Evolutionary conservation across 1,284 basidiomycete species (phyloP), one percentile per base, ranked within the genome.

Genomic region (Sporisorium exsertum): DNA sequence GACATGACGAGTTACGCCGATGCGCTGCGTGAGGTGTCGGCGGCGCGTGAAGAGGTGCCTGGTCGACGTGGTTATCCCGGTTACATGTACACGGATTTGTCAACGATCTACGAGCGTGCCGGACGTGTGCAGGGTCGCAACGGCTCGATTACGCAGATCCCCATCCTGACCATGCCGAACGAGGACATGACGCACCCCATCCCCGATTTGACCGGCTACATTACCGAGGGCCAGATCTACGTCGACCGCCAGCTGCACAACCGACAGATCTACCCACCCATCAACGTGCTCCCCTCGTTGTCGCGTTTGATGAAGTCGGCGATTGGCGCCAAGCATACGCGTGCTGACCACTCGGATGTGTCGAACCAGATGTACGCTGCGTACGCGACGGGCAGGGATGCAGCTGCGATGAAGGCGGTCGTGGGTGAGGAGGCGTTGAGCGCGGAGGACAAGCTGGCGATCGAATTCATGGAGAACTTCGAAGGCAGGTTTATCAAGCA

Each of bases 281-380:
- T 99, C 90, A 99, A 99, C 88, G 97, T 99, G 72, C 89, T 99
- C 50, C 97, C 97, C 58, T 99, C 97, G 70, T 89, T 99, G 80
- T 98, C 96, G 81, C 94, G 97, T 87, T 88, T 99, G 85, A 99
- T 99, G 97, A 99, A 99, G 91, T 94, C 92, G 80, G 97, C 97
- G 78, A 98, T 99, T 86, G 97, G 97, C 74, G 96, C 97, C 87
- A 92, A 94, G 87, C 89, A 98, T 83, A 99, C 97, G 59, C 91
- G 97, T 85, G 97, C 95, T 87, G 97, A 99, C 87, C 97, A 99
- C 86, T 92, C 94, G 83, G 97, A 99, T 87, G 97, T 99, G 42
- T 99, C 96, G 18, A 85, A 85, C 72, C 83, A 84, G 72, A 82
- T 85, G 69, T 87, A 83, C 51, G 83, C 81, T 12, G 80, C 77